Conservation (phyloP, 208 protist genomes). For the Trypanosoma conorhini region DNA sequence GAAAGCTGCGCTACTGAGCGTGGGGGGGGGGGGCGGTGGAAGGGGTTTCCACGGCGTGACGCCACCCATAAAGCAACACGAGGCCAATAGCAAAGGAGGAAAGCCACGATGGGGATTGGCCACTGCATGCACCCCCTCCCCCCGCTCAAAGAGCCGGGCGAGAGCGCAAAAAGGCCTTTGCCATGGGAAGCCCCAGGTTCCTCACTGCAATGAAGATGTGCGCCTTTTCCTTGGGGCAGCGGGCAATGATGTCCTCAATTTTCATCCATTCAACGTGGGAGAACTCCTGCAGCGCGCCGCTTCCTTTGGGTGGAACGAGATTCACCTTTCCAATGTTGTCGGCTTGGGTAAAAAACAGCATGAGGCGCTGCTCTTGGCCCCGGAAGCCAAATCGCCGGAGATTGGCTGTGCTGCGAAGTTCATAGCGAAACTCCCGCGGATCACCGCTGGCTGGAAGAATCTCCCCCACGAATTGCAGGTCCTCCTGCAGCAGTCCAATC, state of each 20-base stretch:
- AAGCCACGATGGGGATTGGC: background rate
- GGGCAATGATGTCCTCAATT: constrained; percentile 24
- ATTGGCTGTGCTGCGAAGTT: constrained; percentile 46
- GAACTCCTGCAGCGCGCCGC: constrained; percentile 33
- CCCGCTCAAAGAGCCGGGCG: background rate
- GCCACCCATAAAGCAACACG: background rate
- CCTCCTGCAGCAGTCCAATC: constrained; percentile 51
- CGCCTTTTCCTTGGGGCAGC: constrained; percentile 44
- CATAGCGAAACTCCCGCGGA: constrained; percentile 66
- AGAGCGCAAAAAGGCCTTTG: constrained; percentile 36
- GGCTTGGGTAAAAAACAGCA: constrained; percentile 66
- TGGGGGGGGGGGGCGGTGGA: constrained; percentile 12
- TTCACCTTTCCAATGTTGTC: constrained; percentile 50
- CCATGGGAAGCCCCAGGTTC: constrained; percentile 39
- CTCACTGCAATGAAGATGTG: constrained; percentile 65
- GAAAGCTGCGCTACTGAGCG: background rate
- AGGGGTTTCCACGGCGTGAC: constrained; percentile 8
- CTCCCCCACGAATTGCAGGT: constrained; percentile 67
- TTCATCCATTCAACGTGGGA: constrained; percentile 30
- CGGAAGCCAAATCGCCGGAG: constrained; percentile 63
- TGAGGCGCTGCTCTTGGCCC: constrained; percentile 76
- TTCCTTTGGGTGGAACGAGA: constrained; percentile 52
- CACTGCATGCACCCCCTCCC: background rate
- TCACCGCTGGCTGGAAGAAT: constrained; percentile 63
- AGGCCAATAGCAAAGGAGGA: background rate